Evolutionary conservation across 164 flowering plant species (phyloP).

Genomic region (Stephania japonica): DNA sequence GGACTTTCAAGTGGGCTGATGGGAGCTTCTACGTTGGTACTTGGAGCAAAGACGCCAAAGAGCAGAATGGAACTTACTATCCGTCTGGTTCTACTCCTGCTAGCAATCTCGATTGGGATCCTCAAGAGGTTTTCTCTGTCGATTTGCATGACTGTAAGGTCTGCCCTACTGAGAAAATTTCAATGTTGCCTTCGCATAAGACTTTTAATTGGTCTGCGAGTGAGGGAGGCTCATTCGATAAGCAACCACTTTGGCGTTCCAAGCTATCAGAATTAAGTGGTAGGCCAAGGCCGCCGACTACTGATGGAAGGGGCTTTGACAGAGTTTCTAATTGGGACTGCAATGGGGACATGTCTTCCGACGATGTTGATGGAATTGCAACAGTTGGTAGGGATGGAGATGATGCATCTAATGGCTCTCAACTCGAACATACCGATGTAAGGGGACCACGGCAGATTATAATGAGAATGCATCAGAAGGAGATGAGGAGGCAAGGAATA

Average conservation of each 20-base stretch:
- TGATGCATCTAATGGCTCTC: conserved; percentile 24
- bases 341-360: conserved; percentile 22
- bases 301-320: conserved; percentile 30
- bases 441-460: conserved; percentile 18
- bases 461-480: conserved; percentile 23
- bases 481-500: conserved; percentile 45
- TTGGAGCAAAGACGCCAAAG: conserved; percentile 61
- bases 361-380: conserved; percentile 15
- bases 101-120: conserved; percentile 59
- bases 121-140: conserved; percentile 45
- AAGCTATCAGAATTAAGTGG: conserved; percentile 34
- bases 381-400: conserved; percentile 12
- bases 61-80: conserved; percentile 60
- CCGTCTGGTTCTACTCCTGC: conserved; percentile 34
- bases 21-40: conserved; percentile 64
- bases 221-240: conserved; percentile 20
- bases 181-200: conserved; percentile 75
- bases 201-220: conserved; percentile 21
- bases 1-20: conserved; percentile 51
- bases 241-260: conserved; percentile 25
- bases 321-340: conserved; percentile 39
- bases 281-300: conserved; percentile 13
- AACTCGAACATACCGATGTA: conserved; percentile 20
- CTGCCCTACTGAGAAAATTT: conserved; percentile 55
- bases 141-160: conserved; percentile 48